Evolutionary conservation across 2,329 filamentous ascomycete genomes (phyloP).

Genomic region (Ophiostoma perfectum): DNA sequence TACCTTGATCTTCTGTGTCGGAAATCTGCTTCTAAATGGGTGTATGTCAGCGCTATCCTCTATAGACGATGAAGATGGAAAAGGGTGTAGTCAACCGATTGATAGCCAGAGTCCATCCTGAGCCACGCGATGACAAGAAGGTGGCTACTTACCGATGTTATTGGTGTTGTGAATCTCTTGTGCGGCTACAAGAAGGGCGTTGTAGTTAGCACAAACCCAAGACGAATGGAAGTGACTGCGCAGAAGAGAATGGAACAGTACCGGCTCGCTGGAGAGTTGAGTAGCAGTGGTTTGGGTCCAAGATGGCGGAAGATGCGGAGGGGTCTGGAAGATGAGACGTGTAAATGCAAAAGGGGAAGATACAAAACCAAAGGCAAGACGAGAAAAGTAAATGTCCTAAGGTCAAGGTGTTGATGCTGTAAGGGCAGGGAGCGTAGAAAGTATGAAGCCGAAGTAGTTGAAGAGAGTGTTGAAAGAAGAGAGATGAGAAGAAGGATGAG

Average conservation of each 20-base stretch:
- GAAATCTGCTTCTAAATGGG: not conserved
- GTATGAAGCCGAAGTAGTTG: conserved; percentile 19
- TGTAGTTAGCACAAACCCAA: not conserved
- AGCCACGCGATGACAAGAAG: too few relatives aligned
- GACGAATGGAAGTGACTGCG: not conserved
- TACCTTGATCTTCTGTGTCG: not conserved
- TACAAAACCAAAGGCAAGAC: conserved; percentile 17
- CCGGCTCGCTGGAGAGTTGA: not conserved
- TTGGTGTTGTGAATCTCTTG: not conserved
- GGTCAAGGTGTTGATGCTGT: conserved; percentile 24
- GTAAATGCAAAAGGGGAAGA: conserved; percentile 22
- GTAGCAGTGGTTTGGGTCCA: not conserved
- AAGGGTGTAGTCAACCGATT: too few relatives aligned
- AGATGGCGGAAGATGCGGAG: conserved; percentile 12
- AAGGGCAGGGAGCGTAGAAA: conserved; percentile 25
- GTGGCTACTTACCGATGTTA: not conserved
- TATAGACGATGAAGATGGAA: not conserved
- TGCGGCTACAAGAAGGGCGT: not conserved
- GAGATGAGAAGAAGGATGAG: not conserved
- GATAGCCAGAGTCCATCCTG: too few relatives aligned
- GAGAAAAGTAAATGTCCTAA: conserved; percentile 14
- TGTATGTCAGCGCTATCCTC: not conserved
- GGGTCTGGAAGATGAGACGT: conserved; percentile 8
- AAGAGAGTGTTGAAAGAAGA: not conserved
- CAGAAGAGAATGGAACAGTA: not conserved